Evolutionary conservation across 1,284 basidiomycete species (phyloP), one percentile per base, ranked within the genome.

Genomic region (Microbotryomycetes sp.): DNA sequence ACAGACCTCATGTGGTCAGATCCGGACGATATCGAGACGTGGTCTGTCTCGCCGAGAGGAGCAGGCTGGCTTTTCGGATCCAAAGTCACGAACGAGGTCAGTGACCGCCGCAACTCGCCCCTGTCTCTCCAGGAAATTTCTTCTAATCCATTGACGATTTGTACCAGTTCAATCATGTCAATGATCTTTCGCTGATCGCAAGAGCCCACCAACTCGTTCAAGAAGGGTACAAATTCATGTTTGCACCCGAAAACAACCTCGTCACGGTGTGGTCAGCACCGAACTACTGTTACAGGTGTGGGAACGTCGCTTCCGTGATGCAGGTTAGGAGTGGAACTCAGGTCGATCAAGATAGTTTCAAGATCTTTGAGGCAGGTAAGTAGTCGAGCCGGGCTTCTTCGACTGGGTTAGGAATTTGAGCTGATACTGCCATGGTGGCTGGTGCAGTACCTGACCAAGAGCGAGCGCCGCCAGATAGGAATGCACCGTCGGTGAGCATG

Each of bases 261-360:
- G 94, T 98, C 16, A 98, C 94, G 2, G 92, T 97, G 24, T 98
- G 93, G 93, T 93, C 89, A 71, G 94, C 93, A 2, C 94, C 93
- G 3, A 97, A 97, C 76, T 97, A 98, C 75, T 97, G 94, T 76
- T 97, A 97, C 76, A 63, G 71, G 3, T 74, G 74, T 54, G 74
- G 74, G 16, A 75, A 75, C 61, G 74, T 75, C 9, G 74, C 74
- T 16, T 70, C 69, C 49, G 71, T 75, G 23, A 74, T 75, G 69
- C 57, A 73, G 57, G 71, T 74, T 5, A 69, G 57, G 62, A 66
- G 68, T 24, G 66, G 69, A 27, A 59, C 57, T 1, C 52, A 62
- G 21, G 67, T 75, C 27, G 73, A 73, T 29, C 56, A 70, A 52
- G 58, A 66, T n/a, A 73, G 76, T 63, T 77, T 77, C 60, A 76